Percentiles rank a stretch among this genome's conserved stretches.
These are phyloP conservation scores for Ophiosphaerella narmari DNA, from an alignment of 2,329 filamentous ascomycete species.

Conservation along the genomic window DNA sequence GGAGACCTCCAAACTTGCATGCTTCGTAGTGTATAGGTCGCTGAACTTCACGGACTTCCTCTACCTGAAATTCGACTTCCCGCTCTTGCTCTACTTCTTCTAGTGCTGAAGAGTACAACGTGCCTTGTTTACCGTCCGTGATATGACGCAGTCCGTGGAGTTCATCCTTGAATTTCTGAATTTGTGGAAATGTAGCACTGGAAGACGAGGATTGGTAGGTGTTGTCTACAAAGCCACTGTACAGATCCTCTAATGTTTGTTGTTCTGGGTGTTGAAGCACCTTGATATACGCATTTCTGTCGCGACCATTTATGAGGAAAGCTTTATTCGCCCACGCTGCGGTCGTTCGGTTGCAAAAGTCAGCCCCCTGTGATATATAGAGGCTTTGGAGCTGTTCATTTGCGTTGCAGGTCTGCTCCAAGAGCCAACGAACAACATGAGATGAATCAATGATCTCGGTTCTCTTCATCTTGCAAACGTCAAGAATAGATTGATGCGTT, in stretches of 20 bases:
- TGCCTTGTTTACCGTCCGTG: constrained; percentile 10
- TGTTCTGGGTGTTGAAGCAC: constrained; percentile 57
- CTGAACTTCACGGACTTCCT: constrained; percentile 59
- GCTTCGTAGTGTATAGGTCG: constrained; percentile 49
- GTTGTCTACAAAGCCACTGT: constrained; percentile 39
- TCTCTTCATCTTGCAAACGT: constrained; percentile 46
- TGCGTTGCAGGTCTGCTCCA: constrained; percentile 64
- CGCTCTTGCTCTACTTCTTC: constrained; percentile 64
- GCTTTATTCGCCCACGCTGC: constrained; percentile 50
- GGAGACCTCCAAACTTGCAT: constrained; percentile 53
- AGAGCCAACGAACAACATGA: constrained; percentile 63
- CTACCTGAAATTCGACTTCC: constrained; percentile 63
- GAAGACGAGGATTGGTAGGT: constrained; percentile 21
- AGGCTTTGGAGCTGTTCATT: constrained; percentile 63
- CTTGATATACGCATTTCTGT: constrained; percentile 49
- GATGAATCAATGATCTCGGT: constrained; percentile 48
- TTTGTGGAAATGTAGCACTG: neutral
- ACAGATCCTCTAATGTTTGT: constrained; percentile 62
- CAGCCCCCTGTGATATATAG: constrained; percentile 62
- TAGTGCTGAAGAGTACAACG: constrained; percentile 52
- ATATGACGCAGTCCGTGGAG: too few species aligned
- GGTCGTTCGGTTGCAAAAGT: constrained; percentile 63
- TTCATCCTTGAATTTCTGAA: too few species aligned
- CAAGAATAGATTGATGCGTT: constrained; percentile 63
- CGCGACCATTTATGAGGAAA: constrained; percentile 42